Conservation (phyloP, 2,329 filamentous ascomycete species). For the Beauveria australis region DNA sequence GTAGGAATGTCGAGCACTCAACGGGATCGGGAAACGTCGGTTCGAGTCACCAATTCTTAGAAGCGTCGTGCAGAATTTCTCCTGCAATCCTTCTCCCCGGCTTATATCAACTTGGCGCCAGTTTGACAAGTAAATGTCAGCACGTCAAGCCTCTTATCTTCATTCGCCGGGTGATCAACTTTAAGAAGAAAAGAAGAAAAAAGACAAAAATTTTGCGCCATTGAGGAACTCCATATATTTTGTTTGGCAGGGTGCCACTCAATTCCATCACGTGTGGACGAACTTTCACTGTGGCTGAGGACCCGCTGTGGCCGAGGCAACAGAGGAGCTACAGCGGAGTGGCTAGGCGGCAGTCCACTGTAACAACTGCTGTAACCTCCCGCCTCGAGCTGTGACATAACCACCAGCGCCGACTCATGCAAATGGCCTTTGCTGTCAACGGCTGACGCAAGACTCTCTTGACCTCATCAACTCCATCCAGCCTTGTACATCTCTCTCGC, state of each 20-base stretch:
- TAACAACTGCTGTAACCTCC: background rate
- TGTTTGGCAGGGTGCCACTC: background rate
- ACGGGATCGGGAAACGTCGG: constrained; percentile 52
- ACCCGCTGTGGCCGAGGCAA: background rate
- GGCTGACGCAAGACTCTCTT: constrained; percentile 6
- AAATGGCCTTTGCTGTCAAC: background rate
- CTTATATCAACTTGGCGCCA: constrained; percentile 48
- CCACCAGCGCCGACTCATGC: background rate
- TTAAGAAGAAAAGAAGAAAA: constrained; percentile 31
- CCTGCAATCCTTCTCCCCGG: constrained; percentile 46
- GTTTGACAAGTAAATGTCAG: constrained; percentile 25
- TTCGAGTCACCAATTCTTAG: constrained; percentile 56
- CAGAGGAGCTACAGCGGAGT: background rate
- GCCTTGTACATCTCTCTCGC: background rate
- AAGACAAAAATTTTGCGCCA: constrained; percentile 12
- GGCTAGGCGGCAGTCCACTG: background rate
- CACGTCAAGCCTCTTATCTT: constrained; percentile 47
- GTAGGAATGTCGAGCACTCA: constrained; percentile 52
- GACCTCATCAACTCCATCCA: background rate
- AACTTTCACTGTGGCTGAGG: background rate
- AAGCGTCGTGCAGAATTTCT: constrained; percentile 41
- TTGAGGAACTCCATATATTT: background rate
- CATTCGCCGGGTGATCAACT: constrained; percentile 49
- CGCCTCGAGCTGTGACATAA: background rate
- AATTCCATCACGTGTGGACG: background rate